Evolutionary conservation across 441 rosid genomes (phyloP).

Genomic region (Erysimum pusillum): DNA sequence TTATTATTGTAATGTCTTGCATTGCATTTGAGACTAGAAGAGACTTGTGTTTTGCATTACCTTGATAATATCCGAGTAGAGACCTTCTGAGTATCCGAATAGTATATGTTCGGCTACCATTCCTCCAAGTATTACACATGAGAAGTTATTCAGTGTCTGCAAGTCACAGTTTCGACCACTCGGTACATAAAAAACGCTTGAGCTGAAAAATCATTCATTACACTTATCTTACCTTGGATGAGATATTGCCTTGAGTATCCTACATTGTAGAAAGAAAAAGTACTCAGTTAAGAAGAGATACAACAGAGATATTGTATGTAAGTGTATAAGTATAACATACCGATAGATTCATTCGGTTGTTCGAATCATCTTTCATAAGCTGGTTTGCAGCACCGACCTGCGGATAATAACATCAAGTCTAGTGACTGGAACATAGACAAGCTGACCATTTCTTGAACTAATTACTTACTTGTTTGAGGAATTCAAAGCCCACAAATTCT

Average conservation of each 20-base stretch:
- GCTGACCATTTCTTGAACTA: background rate
- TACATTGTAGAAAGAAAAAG: slow-evolving; percentile 27
- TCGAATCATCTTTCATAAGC: slow-evolving; percentile 15
- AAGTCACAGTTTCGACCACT: slow-evolving; percentile 7
- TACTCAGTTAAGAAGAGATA: background rate
- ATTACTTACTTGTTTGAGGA: slow-evolving; percentile 55
- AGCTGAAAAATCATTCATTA: background rate
- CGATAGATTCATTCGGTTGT: background rate
- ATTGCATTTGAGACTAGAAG: background rate
- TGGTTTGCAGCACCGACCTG: slow-evolving; percentile 45
- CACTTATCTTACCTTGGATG: slow-evolving; percentile 50
- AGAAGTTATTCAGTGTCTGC: slow-evolving; percentile 62
- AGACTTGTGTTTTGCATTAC: slow-evolving; percentile 27
- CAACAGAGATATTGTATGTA: background rate
- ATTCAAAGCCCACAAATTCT: slow-evolving; percentile 64
- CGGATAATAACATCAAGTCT: background rate
- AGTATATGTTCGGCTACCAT: slow-evolving; percentile 57
- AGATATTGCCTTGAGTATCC: slow-evolving; percentile 46
- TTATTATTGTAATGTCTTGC: background rate
- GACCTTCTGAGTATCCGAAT: slow-evolving; percentile 60
- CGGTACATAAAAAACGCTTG: slow-evolving; percentile 1
- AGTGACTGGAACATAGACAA: background rate
- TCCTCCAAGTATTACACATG: slow-evolving; percentile 64
- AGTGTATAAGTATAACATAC: slow-evolving; percentile 28
- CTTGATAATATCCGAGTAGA: slow-evolving; percentile 57